Evolutionary conservation across 106 monocot genomes (phyloP).

Genomic region (Xerophyta viscosa): DNA sequence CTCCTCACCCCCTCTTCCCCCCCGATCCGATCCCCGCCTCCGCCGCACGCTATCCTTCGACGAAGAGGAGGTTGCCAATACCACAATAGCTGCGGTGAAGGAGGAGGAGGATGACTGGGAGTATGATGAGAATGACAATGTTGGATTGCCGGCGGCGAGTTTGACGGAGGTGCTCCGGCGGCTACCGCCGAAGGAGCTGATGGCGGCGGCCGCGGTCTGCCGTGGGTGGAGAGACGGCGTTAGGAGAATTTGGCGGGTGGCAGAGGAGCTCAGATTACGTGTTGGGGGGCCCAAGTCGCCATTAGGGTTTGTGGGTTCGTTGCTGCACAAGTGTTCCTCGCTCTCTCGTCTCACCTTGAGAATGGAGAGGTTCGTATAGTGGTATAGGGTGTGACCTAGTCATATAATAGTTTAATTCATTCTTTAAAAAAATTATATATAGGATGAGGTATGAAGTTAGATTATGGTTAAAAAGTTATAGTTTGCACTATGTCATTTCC

Average conservation of each 20-base stretch:
- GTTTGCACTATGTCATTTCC: neutral
- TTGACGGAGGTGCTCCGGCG: conserved; percentile 55
- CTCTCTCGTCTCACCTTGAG: conserved; percentile 46
- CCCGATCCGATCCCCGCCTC: conserved; percentile 40
- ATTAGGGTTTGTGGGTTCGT: conserved; percentile 72
- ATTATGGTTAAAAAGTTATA: neutral
- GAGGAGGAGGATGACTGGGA: conserved; percentile 26
- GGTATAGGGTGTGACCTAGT: neutral
- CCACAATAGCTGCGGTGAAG: conserved; percentile 14
- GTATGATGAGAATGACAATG: neutral
- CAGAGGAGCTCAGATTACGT: conserved; percentile 66
- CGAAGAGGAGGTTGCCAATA: conserved; percentile 9
- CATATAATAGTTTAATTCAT: neutral
- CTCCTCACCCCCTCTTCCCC: conserved; percentile 5
- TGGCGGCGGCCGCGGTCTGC: conserved; percentile 69
- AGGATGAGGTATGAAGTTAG: neutral
- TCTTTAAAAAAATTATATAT: neutral
- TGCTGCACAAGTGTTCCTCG: conserved; percentile 58
- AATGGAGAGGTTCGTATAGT: conserved; percentile 76
- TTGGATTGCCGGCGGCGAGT: conserved; percentile 24
- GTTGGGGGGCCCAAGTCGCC: conserved; percentile 26
- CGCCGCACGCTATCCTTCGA: conserved; percentile 60
- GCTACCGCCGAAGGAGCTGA: conserved; percentile 60
- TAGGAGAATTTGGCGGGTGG: conserved; percentile 64
- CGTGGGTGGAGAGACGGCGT: conserved; percentile 77